Conservation (phyloP, 257 asterid genomes). For the Solanum medicagineum region DNA sequence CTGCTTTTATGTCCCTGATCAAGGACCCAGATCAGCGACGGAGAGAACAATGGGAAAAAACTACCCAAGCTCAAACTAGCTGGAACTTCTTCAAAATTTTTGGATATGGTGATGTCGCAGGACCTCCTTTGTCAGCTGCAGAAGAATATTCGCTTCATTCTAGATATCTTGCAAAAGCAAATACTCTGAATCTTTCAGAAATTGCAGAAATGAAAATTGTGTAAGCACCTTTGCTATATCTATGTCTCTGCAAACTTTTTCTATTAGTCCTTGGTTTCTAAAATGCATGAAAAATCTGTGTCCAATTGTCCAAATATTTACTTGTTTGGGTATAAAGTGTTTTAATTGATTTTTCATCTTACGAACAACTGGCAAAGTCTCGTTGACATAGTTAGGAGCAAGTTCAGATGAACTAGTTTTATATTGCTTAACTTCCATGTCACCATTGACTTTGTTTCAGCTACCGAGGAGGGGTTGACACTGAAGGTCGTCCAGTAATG, state of each 20-base stretch:
- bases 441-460: slow-evolving; percentile 23
- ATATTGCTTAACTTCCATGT: neutral
- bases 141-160: slow-evolving; percentile 94
- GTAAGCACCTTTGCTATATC: slow-evolving; percentile 32
- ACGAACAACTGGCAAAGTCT: neutral
- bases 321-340: neutral
- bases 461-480: slow-evolving; percentile 90
- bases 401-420: neutral
- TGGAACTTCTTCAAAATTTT: slow-evolving; percentile 60
- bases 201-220: slow-evolving; percentile 91
- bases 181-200: slow-evolving; percentile 73
- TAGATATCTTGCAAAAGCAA: slow-evolving; percentile 90
- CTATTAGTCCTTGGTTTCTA: neutral
- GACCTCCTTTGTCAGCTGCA: slow-evolving; percentile 79
- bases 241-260: neutral
- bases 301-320: neutral
- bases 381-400: neutral
- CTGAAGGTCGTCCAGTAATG: slow-evolving; percentile 92
- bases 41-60: slow-evolving; percentile 82
- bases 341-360: neutral
- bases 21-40: slow-evolving; percentile 86
- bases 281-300: neutral
- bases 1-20: slow-evolving; percentile 84
- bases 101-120: slow-evolving; percentile 86
- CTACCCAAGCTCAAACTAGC: slow-evolving; percentile 70